Evolutionary conservation across 257 asterid species (phyloP).

Genomic region (Penstemon newberryi): DNA sequence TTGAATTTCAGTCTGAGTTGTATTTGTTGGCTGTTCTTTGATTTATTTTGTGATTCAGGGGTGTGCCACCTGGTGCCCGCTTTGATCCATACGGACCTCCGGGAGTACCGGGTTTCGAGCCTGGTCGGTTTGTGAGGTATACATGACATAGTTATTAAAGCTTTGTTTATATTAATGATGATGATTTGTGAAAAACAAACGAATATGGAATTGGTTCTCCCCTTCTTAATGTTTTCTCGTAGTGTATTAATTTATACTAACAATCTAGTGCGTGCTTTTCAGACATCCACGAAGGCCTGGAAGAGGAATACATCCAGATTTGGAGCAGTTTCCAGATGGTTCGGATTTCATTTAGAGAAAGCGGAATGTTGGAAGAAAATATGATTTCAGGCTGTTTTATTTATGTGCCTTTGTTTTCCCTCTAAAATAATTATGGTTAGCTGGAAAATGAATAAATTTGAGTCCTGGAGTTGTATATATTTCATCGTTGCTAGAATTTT

Average conservation of each 20-base stretch:
- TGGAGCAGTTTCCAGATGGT: conserved; percentile 45
- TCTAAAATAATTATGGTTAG: no score
- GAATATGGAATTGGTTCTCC: no score
- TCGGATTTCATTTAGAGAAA: conserved; percentile 31
- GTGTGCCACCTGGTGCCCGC: conserved; percentile 86
- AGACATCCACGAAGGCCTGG: conserved; percentile 45
- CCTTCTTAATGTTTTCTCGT: no score
- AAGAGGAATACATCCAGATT: conserved; percentile 47
- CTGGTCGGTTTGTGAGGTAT: conserved; percentile 73
- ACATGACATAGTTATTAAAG: background rate
- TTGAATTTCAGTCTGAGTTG: background rate
- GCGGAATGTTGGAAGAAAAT: background rate
- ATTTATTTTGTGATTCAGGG: conserved; percentile 39
- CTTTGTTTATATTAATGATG: no score
- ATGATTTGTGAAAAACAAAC: background rate
- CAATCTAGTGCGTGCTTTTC: background rate
- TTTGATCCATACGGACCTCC: conserved; percentile 96
- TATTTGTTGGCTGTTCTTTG: background rate
- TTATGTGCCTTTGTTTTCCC: no score
- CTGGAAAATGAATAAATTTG: no score
- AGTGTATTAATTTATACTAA: no score
- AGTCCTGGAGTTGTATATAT: no score
- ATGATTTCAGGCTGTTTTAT: no score
- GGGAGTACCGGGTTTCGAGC: conserved; percentile 82
- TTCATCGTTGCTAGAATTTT: no score